These are phyloP conservation scores for Komagataea norvegica DNA, from an alignment of 1,139 yeast genomes.

Conservation along the genomic window DNA sequence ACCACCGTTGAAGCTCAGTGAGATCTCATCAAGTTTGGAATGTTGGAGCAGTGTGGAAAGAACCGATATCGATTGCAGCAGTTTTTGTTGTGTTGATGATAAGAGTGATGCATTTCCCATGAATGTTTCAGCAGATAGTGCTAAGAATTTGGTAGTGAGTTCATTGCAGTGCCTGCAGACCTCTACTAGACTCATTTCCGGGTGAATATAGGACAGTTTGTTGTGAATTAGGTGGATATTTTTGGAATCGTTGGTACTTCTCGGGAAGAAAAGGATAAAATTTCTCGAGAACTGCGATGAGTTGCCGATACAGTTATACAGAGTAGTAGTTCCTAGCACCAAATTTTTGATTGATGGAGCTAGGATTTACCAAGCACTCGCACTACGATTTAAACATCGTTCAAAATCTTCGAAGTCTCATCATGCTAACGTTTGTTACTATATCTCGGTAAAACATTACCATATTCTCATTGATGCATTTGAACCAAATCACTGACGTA, in stretches of 20 bases:
- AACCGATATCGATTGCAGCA: constrained; percentile 6
- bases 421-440: too few relatives aligned
- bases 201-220: background rate
- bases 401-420: background rate
- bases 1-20: constrained; percentile 85
- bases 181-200: constrained; percentile 3
- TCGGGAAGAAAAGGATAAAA: background rate
- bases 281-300: background rate
- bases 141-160: constrained; percentile 1
- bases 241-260: background rate
- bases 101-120: background rate
- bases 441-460: too few relatives aligned
- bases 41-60: constrained; percentile 1
- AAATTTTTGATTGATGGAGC: too few relatives aligned
- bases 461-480: background rate
- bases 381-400: too few relatives aligned
- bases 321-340: too few relatives aligned
- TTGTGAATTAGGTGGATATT: background rate
- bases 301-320: too few relatives aligned
- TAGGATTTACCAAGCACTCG: too few relatives aligned
- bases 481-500: constrained; percentile 18
- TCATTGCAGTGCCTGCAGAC: constrained; percentile 5
- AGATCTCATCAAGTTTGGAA: constrained; percentile 45
- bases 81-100: constrained; percentile 5
- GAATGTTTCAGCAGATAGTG: background rate